A percentile compares a stretch with the other conserved stretches of the same genome.
Evolutionary conservation across 257 asterid species (phyloP).

Genomic region (Plantago elongata): DNA sequence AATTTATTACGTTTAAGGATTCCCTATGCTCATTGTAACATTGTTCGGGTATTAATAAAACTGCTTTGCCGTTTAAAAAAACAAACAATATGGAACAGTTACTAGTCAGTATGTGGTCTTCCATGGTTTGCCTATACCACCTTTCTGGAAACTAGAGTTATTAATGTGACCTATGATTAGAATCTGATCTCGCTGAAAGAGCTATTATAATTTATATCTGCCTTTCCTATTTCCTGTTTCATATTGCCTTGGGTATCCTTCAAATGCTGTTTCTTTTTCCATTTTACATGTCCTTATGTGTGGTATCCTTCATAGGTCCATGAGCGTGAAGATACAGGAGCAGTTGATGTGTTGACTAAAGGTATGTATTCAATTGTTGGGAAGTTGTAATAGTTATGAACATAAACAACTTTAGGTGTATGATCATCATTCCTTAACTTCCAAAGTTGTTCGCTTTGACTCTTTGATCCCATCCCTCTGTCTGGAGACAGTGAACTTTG

Average conservation of each 20-base stretch:
- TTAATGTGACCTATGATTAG: slow-evolving; percentile 8
- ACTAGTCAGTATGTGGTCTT: neutral
- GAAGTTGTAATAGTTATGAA: too few relatives aligned
- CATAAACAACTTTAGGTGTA: too few relatives aligned
- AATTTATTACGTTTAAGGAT: too few relatives aligned
- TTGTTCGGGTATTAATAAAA: too few relatives aligned
- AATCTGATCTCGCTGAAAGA: neutral
- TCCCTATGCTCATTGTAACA: too few relatives aligned
- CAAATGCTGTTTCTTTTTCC: neutral
- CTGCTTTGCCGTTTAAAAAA: too few relatives aligned
- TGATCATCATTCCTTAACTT: too few relatives aligned
- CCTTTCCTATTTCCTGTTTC: neutral
- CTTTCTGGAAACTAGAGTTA: neutral
- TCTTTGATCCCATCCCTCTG: too few relatives aligned
- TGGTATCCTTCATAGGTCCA: slow-evolving; percentile 63
- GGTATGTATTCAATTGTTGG: slow-evolving; percentile 31
- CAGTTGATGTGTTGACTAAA: slow-evolving; percentile 93
- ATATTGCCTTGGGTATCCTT: neutral
- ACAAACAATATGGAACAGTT: neutral
- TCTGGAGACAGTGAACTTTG: too few relatives aligned
- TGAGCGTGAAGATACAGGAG: slow-evolving; percentile 74
- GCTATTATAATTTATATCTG: too few relatives aligned
- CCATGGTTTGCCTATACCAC: slow-evolving; percentile 5
- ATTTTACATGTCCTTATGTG: neutral
- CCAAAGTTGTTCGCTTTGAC: too few relatives aligned